Base-by-base conservation (phyloP, 768 basidiomycete genomes). In the Tephrocybe sp. region DNA sequence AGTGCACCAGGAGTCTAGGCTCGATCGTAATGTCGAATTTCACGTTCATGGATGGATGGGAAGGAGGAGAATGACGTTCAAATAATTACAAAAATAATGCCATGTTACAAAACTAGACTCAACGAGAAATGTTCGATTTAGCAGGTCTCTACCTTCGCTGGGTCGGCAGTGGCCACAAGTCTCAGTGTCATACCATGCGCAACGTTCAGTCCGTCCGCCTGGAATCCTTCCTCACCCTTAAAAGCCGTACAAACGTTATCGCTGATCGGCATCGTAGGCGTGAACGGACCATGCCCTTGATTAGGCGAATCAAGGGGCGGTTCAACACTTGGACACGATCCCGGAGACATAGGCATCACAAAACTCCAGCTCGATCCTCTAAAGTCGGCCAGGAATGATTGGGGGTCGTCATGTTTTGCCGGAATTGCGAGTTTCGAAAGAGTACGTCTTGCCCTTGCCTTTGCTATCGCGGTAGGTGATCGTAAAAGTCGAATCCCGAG, bases 321-420 rank as follows among this genome's bases (percentile, higher is more conserved):
- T 14, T 49, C 47, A 10, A 41, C 14, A 26, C 33, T 23, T 34
- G 22, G 4, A 36, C 14, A 38, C 31, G 23, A 42, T 19, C 49
- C 23, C 14, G 33, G 50, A 23, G 49, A 44, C 13, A 34, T 17
- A 7, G 58, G 56, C 38, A 47, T 31, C 5, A 52, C 53, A 41
- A 57, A 45, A 41, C 52, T 56, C 60, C 56, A 58, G 45, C 26
- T 48, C 8, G 60, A 60, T 39, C 54, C 57, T 35, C 54, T 36
- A 31, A 45, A 53, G 20, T 52, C 50, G n/a, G 42, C 40, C 11
- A 52, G 39, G 17, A 49, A 57, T 5, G 30, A n/a, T 30, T 20
- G 48, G 13, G 16, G 13, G 0, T 51, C 39, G n/a, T 44, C 52
- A 8, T 49, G 32, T 31, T 35, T 32, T 5, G 35, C 14, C 12